Percentiles rank a stretch among this genome's conserved stretches.
Conservation (phyloP, 192 early-diverging fungal genomes). For the Coemansia sp. region DNA sequence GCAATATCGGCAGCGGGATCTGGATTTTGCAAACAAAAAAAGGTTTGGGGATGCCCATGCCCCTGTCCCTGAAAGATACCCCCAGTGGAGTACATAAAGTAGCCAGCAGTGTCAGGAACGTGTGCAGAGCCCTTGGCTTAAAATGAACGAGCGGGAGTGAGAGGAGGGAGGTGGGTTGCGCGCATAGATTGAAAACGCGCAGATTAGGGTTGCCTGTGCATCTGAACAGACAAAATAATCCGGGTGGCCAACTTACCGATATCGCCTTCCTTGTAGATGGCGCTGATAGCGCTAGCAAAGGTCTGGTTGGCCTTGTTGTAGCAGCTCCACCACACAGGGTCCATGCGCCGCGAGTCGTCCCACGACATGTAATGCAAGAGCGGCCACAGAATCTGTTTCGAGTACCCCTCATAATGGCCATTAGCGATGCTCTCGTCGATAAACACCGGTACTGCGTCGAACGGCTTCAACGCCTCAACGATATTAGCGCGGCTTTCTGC, state of each 20-base stretch:
- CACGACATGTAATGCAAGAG: constrained; percentile 94
- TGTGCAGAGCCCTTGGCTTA: not conserved
- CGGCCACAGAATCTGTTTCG: constrained; percentile 96
- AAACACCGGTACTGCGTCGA: constrained; percentile 74
- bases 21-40: not conserved
- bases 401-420: constrained; percentile 97
- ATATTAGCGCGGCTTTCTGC: constrained; percentile 59
- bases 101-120: not conserved
- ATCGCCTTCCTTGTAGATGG: constrained; percentile 78
- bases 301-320: constrained; percentile 80
- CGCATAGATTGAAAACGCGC: constrained; percentile 3
- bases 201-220: constrained; percentile 1
- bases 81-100: not conserved
- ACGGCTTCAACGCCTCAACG: constrained; percentile 52
- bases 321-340: constrained; percentile 69
- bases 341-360: constrained; percentile 69
- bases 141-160: not conserved
- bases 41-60: not conserved
- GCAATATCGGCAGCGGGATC: not conserved
- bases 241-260: constrained; percentile 22
- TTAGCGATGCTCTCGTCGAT: constrained; percentile 67
- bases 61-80: not conserved
- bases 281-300: constrained; percentile 71
- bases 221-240: not conserved
- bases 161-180: not conserved